Conservation (phyloP, 2,329 filamentous ascomycete genomes). For the Atkinsonella hypoxylon region DNA sequence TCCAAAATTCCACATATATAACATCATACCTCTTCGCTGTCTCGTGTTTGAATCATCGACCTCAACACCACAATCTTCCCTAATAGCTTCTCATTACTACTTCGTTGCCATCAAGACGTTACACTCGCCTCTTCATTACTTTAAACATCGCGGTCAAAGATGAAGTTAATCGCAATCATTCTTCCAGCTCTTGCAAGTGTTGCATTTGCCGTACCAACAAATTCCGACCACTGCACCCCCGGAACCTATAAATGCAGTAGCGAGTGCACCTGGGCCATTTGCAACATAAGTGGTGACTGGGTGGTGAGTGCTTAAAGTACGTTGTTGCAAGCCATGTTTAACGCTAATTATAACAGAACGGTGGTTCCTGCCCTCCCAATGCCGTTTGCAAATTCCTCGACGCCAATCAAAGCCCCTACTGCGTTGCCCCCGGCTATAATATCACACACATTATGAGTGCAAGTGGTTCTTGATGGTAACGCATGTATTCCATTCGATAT, state of each 20-base stretch:
- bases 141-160: slow-evolving; percentile 11
- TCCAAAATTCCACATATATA: no score
- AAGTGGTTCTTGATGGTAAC: no score
- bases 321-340: no score
- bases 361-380: background rate
- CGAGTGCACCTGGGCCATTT: slow-evolving; percentile 20
- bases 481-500: no score
- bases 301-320: slow-evolving; percentile 18
- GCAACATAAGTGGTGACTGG: slow-evolving; percentile 18
- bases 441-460: no score
- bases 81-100: background rate
- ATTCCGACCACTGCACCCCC: slow-evolving; percentile 16
- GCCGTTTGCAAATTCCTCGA: background rate
- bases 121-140: background rate
- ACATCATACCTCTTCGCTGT: no score
- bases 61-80: no score
- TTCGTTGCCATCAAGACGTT: background rate
- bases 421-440: no score
- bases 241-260: slow-evolving; percentile 23
- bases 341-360: no score
- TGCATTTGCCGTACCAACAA: slow-evolving; percentile 8
- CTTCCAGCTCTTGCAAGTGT: slow-evolving; percentile 12
- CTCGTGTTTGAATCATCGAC: no score
- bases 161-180: slow-evolving; percentile 19
- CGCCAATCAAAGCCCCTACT: no score